These are phyloP conservation scores for Eremochloa ophiuroides DNA, from an alignment of 176 grass and related monocot genomes.

Conservation along the genomic window DNA sequence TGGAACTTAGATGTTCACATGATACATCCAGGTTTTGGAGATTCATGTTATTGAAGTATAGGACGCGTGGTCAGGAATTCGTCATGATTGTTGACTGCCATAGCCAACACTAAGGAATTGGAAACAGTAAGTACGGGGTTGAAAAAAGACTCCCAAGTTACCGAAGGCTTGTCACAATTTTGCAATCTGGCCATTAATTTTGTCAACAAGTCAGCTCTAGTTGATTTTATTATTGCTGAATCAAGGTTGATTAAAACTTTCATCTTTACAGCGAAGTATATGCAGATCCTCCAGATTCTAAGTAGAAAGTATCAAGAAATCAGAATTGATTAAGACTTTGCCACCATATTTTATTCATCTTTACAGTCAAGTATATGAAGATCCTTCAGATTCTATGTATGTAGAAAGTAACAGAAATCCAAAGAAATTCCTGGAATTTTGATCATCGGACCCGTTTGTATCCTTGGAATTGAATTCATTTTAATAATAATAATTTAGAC, in stretches of 20 bases:
- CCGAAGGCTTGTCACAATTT: background rate
- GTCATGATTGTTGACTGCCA: background rate
- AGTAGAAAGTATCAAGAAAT: background rate
- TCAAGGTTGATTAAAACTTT: background rate
- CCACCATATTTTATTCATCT: background rate
- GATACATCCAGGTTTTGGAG: background rate
- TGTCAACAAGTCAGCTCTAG: background rate
- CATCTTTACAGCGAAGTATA: background rate
- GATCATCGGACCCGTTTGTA: too few species aligned
- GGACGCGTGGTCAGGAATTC: background rate
- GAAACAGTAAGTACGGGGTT: background rate
- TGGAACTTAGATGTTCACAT: background rate
- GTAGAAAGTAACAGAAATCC: background rate
- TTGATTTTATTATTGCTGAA: background rate
- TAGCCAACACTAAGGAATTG: background rate
- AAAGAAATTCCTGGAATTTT: background rate
- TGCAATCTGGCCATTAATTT: background rate
- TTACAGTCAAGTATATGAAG: background rate
- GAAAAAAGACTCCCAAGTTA: background rate
- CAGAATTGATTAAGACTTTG: background rate
- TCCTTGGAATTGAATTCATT: too few species aligned
- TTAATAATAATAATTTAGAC: too few species aligned
- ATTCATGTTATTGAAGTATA: background rate
- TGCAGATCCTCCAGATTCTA: background rate
- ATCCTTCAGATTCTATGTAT: background rate